These are phyloP conservation scores for Plenodomus biglobosus DNA, from an alignment of 2,329 filamentous ascomycete genomes.

Conservation along the genomic window DNA sequence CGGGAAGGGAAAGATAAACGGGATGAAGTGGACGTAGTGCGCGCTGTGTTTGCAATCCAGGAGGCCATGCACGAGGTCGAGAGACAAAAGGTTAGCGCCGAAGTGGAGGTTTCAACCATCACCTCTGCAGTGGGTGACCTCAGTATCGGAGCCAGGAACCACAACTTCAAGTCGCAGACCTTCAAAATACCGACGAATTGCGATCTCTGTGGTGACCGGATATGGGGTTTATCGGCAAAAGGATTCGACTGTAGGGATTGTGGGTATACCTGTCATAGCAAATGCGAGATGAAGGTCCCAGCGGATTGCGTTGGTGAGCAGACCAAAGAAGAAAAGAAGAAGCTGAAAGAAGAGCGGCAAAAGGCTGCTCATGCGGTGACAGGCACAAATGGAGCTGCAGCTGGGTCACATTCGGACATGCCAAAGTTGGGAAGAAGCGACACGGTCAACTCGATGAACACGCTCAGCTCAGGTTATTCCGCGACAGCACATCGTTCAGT, in stretches of 20 bases:
- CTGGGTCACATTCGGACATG: constrained; percentile 61
- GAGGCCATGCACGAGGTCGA: constrained; percentile 84
- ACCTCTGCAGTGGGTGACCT: constrained; percentile 89
- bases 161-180: constrained; percentile 98
- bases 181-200: constrained; percentile 99
- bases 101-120: constrained; percentile 91
- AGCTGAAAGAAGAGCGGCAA: constrained; percentile 83
- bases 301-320: constrained; percentile 94
- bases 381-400: constrained; percentile 49
- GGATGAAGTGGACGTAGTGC: constrained; percentile 83
- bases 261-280: constrained; percentile 96
- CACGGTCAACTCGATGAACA: constrained; percentile 78
- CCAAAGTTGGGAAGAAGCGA: constrained; percentile 75
- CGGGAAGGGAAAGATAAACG: constrained; percentile 83
- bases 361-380: constrained; percentile 65
- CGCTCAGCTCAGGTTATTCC: constrained; percentile 81
- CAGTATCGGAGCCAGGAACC: constrained; percentile 87
- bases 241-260: constrained; percentile 95
- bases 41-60: constrained; percentile 78
- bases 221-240: constrained; percentile 96
- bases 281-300: constrained; percentile 98
- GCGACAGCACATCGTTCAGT: constrained; percentile 76
- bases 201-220: constrained; percentile 91
- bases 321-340: constrained; percentile 93
- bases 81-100: constrained; percentile 79